Evolutionary conservation across 2,329 filamentous ascomycete species (phyloP).

Genomic region (Aspergillus quadricinctus): DNA sequence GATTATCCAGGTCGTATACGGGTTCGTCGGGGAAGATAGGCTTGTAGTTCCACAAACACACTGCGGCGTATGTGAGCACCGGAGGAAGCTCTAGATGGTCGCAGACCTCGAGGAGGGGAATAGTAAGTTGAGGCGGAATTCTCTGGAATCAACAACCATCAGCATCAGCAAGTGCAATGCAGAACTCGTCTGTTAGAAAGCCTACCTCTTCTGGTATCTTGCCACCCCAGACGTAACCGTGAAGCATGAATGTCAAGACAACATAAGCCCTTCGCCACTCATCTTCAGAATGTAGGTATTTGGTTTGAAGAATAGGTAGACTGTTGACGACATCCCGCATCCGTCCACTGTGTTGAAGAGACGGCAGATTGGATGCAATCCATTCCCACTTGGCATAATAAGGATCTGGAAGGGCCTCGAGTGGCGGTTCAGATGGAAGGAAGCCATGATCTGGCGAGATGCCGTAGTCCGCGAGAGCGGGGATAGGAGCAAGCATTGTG

Average conservation of each 20-base stretch:
- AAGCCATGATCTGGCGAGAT: conserved; percentile 67
- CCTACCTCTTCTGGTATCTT: conserved; percentile 66
- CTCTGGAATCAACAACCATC: conserved; percentile 33
- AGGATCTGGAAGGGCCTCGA: conserved; percentile 75
- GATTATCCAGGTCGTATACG: conserved; percentile 78
- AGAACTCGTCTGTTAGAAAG: not conserved
- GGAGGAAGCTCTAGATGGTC: conserved; percentile 77
- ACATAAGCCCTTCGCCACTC: conserved; percentile 90
- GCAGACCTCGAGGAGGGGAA: conserved; percentile 75
- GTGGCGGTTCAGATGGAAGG: conserved; percentile 73
- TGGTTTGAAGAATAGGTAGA: conserved; percentile 78
- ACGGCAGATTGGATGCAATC: conserved; percentile 78
- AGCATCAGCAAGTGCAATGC: not conserved
- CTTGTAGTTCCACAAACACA: conserved; percentile 96
- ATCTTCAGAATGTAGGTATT: conserved; percentile 72
- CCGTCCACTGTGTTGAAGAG: conserved; percentile 77
- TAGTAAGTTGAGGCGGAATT: conserved; percentile 75
- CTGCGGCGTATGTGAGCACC: conserved; percentile 87
- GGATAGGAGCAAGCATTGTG: conserved; percentile 44
- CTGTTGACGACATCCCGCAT: conserved; percentile 74
- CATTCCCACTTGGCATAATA: conserved; percentile 97
- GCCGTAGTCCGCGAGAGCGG: conserved; percentile 68
- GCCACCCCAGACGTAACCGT: conserved; percentile 88
- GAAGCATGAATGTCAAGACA: conserved; percentile 71
- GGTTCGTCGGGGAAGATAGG: conserved; percentile 80